A percentile compares a stretch with the other conserved stretches of the same genome.
Conservation (phyloP, 2,329 filamentous ascomycete genomes). For the Stemphylium vesicarium region DNA sequence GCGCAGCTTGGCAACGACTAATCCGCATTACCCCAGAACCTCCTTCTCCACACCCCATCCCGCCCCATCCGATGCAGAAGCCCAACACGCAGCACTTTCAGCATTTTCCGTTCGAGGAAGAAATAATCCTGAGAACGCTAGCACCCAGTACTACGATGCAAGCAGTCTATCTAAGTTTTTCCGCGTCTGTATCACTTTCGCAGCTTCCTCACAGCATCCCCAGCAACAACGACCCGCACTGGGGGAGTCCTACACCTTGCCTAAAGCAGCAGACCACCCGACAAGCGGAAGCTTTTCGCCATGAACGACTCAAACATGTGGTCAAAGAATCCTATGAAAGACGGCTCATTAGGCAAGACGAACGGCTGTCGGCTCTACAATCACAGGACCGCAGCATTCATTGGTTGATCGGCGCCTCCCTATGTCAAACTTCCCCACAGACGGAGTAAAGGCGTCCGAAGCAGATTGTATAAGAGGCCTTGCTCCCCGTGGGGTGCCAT, state of each 20-base stretch:
- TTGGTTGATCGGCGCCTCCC: slow-evolving; percentile 14
- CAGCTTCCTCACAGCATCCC: slow-evolving; percentile 1
- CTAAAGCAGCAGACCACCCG: slow-evolving; percentile 12
- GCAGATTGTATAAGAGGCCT: slow-evolving; percentile 11
- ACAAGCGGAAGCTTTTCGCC: slow-evolving; percentile 1
- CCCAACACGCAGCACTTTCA: not conserved
- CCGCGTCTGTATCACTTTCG: not conserved
- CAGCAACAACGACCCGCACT: not conserved
- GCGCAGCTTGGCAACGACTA: slow-evolving; percentile 8
- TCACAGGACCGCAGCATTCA: slow-evolving; percentile 12
- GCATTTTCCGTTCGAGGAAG: not conserved
- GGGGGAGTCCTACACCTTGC: slow-evolving; percentile 1
- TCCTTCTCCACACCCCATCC: slow-evolving; percentile 12
- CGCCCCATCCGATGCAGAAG: not conserved
- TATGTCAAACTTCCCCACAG: slow-evolving; percentile 15
- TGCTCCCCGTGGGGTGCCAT: slow-evolving; percentile 17
- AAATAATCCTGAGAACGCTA: accelerated
- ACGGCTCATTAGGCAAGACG: slow-evolving; percentile 4
- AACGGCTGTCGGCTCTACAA: slow-evolving; percentile 9
- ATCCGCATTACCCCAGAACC: slow-evolving; percentile 15
- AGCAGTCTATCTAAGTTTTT: no score
- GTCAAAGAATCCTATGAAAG: not conserved
- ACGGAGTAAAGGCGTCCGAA: slow-evolving; percentile 20
- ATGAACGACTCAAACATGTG: slow-evolving; percentile 4
- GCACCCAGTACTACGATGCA: no score